Evolutionary conservation across 2,329 filamentous ascomycete genomes (phyloP), one percentile per base, ranked within the genome.

Genomic region (Pseudogymnoascus sp.): DNA sequence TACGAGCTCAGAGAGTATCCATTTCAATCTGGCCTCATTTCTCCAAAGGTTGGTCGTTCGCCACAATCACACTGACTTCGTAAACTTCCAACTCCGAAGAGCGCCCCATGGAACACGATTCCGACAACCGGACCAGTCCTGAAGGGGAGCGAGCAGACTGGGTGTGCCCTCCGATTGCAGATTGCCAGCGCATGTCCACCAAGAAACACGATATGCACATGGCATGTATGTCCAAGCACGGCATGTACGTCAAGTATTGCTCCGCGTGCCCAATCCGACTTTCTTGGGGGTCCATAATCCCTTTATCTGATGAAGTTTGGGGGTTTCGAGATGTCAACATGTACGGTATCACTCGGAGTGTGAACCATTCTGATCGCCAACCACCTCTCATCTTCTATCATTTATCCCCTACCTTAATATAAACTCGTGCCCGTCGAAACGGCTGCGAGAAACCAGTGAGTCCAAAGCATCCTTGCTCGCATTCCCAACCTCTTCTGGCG

Each of bases 191-290:
- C 51, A 57, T 34, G 51, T 34, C 29, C n/a, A 57, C 51, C 26
- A 31, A 57, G 29, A 34, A 57, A 57, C 51, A 57, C n/a, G 51
- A 57, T 34, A 57, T 57, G 51, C 51, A 57, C 51, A 57, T 34
- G 51, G 51, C 51, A 34, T 57, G 51, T 57, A 34, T 54, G 51
- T 57, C 51, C 29, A 34, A 57, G 51, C 51, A 57, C 51, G 29
- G 29, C 29, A 57, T 57, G 51, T 57, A 57, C 51, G 51, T 57
- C 51, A 34, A 57, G 11, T 34, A 34, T 34, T 34, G 26, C 29
- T 31, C 51, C 51, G n/a, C 29, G 29, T 34, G 51, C 51, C 51
- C 26, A 34, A 57, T 8, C 29, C 14, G 23, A 23, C 14, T 29
- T 11, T 11, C 23, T 16, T 10, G 51, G 29, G 29, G 47, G n/a